phyloP scores from a whole-genome alignment of 1,284 basidiomycete species.

The Cerioporus squamosus region DNA sequence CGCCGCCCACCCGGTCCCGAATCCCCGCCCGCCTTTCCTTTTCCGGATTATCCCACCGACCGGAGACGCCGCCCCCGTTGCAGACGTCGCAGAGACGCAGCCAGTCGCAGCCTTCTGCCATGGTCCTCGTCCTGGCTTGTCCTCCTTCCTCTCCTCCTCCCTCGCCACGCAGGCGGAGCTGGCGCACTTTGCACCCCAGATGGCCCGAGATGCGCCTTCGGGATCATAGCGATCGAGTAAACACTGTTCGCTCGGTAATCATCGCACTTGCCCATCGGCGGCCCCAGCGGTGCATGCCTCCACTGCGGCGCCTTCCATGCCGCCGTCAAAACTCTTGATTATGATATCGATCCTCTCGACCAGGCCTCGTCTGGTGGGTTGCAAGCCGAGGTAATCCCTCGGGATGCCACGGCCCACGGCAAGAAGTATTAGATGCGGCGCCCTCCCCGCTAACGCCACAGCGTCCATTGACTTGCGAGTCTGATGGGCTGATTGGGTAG shows the following conservation, averaged over 20 bases:
- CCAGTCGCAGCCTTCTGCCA: no score
- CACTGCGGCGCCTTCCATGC: background rate
- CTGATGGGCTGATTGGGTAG: slow-evolving; percentile 28
- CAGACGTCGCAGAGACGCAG: no score
- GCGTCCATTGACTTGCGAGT: slow-evolving; percentile 22
- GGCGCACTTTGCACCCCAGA: background rate
- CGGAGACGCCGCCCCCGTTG: background rate
- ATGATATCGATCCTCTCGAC: slow-evolving; percentile 1
- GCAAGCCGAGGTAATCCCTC: slow-evolving; percentile 16
- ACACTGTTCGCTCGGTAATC: slow-evolving; percentile 15
- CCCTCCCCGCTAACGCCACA: slow-evolving; percentile 26
- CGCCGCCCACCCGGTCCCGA: slow-evolving; percentile 20
- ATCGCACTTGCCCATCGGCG: slow-evolving; percentile 10
- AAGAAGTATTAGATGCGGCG: slow-evolving; percentile 18
- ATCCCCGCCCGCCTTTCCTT: slow-evolving; percentile 20
- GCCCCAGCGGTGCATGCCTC: background rate
- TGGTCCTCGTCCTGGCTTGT: no score
- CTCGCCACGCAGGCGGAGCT: background rate
- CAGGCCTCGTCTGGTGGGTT: background rate
- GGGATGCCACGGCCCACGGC: slow-evolving; percentile 23
- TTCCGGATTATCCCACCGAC: slow-evolving; percentile 7
- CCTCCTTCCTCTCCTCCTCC: background rate
- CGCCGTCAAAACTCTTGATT: background rate
- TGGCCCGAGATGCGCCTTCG: background rate
- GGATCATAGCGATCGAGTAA: slow-evolving; percentile 16